Evolutionary conservation across 768 basidiomycete genomes (phyloP).

Genomic region (Lactifluus rugatus): DNA sequence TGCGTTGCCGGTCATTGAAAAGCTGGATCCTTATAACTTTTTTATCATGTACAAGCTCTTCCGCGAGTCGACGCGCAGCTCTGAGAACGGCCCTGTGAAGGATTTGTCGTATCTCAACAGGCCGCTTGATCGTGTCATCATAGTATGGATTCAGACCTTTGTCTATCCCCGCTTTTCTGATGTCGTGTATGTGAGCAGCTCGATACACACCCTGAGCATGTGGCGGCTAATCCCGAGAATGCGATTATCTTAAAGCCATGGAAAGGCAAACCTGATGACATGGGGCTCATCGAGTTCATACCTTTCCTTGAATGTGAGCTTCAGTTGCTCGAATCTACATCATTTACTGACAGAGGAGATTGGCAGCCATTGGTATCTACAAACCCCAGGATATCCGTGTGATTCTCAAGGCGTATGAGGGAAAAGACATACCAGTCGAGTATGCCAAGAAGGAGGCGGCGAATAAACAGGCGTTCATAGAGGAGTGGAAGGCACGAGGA

Average conservation of each 20-base stretch:
- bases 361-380: slow-evolving; percentile 83
- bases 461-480: slow-evolving; percentile 64
- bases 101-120: slow-evolving; percentile 94
- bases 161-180: slow-evolving; percentile 42
- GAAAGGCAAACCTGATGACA: slow-evolving; percentile 69
- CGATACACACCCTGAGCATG: slow-evolving; percentile 76
- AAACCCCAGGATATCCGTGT: slow-evolving; percentile 80
- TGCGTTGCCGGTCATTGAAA: slow-evolving; percentile 78
- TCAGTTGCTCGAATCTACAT: neutral
- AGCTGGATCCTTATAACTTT: slow-evolving; percentile 89
- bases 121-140: slow-evolving; percentile 15
- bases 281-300: slow-evolving; percentile 81
- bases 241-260: slow-evolving; percentile 76
- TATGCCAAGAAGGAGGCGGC: slow-evolving; percentile 85
- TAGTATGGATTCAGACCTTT: neutral
- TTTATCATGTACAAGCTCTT: slow-evolving; percentile 85
- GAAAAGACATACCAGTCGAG: slow-evolving; percentile 81
- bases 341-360: neutral
- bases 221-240: slow-evolving; percentile 77
- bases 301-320: slow-evolving; percentile 89
- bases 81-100: slow-evolving; percentile 83
- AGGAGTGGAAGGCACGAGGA: slow-evolving; percentile 60
- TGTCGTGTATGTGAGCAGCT: slow-evolving; percentile 69
- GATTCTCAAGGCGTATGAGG: slow-evolving; percentile 74
- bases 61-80: slow-evolving; percentile 80